These are phyloP conservation scores for Clavispora asparagi DNA, from an alignment of 805 yeast genomes.

Conservation along the genomic window DNA sequence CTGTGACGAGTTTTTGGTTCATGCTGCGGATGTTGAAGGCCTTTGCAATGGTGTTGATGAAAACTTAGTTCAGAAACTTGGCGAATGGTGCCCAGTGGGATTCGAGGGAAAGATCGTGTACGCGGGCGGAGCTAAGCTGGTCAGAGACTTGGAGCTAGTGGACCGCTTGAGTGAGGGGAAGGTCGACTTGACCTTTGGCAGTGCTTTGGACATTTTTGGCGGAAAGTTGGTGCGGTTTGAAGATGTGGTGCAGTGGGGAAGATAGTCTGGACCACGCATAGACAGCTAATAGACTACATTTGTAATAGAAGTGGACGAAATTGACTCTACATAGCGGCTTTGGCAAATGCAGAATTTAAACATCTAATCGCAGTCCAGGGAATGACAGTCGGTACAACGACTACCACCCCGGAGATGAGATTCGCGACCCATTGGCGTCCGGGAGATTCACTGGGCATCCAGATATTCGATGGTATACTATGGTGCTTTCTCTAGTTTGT, in stretches of 20 bases:
- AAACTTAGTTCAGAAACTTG: conserved; percentile 62
- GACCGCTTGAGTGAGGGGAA: conserved; percentile 64
- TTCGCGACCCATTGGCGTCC: no score
- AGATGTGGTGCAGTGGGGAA: conserved; percentile 76
- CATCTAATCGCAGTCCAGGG: no score
- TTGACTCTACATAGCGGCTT: no score
- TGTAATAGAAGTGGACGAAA: no score
- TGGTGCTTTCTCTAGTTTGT: no score
- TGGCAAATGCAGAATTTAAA: no score
- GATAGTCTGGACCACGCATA: neutral
- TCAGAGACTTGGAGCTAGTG: conserved; percentile 66
- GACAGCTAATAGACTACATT: no score
- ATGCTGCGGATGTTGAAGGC: conserved; percentile 99
- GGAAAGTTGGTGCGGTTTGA: conserved; percentile 72
- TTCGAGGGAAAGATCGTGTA: conserved; percentile 72
- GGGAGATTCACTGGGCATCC: no score
- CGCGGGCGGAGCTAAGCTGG: conserved; percentile 92
- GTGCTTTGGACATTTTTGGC: conserved; percentile 92
- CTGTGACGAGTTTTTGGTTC: conserved; percentile 85
- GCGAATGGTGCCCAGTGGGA: conserved; percentile 64
- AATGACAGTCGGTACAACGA: no score
- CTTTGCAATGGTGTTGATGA: conserved; percentile 89
- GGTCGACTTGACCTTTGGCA: conserved; percentile 90
- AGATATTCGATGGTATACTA: no score
- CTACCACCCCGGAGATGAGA: no score